Evolutionary conservation across 768 basidiomycete species (phyloP).

Genomic region (Lactarius vividus): DNA sequence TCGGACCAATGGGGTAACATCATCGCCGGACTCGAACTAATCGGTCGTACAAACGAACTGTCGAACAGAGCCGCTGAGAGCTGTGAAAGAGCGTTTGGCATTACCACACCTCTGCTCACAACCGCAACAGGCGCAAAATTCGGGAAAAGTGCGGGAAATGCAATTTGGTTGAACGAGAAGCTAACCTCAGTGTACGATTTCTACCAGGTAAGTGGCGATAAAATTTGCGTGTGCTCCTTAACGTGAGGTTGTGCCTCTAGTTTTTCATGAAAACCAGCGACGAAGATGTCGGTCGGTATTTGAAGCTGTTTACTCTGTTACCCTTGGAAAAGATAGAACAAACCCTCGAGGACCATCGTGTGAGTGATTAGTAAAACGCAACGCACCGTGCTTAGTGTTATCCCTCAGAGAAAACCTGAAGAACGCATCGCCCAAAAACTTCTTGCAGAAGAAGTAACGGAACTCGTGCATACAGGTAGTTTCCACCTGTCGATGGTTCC

Average conservation of each 20-base stretch:
- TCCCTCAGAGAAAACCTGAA: constrained; percentile 37
- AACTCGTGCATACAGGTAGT: constrained; percentile 56
- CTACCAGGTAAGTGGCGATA: constrained; percentile 67
- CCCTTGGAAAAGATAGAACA: constrained; percentile 20
- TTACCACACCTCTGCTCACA: constrained; percentile 93
- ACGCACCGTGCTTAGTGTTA: neutral
- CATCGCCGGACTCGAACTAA: constrained; percentile 87
- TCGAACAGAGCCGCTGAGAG: constrained; percentile 13
- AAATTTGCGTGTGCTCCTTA: neutral
- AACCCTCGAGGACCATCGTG: constrained; percentile 22
- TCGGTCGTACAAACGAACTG: constrained; percentile 50
- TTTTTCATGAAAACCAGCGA: constrained; percentile 71
- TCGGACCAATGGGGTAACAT: constrained; percentile 99
- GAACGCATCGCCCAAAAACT: constrained; percentile 47
- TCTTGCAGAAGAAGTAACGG: constrained; percentile 58
- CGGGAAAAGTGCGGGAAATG: constrained; percentile 96
- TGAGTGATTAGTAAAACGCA: constrained; percentile 7
- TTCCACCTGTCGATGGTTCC: neutral
- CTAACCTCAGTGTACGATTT: constrained; percentile 90
- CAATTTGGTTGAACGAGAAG: constrained; percentile 79
- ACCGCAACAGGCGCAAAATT: constrained; percentile 91
- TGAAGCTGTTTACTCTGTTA: constrained; percentile 28
- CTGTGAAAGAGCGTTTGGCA: constrained; percentile 57
- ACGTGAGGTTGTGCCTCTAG: constrained; percentile 40
- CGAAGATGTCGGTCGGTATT: constrained; percentile 25